Percentiles rank a stretch among this genome's conserved stretches.
phyloP scores from a whole-genome alignment of 1,284 basidiomycete species.

The Blastosporella zonata region DNA sequence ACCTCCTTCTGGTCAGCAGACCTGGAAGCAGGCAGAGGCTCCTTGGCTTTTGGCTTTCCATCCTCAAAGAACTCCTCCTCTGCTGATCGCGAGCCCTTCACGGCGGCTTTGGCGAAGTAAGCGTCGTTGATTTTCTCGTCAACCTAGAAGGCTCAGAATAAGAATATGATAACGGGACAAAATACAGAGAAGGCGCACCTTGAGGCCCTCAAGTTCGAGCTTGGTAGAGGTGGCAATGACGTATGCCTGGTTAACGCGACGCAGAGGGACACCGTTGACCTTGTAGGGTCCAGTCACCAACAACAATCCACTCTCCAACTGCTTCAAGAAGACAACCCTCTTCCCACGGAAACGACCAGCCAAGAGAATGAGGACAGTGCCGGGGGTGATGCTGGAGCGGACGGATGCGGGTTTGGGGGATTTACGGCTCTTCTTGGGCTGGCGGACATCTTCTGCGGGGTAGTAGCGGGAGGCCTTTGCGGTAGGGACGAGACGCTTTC shows the following conservation, averaged over 20 bases:
- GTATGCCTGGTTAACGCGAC: constrained; percentile 99
- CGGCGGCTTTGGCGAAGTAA: constrained; percentile 87
- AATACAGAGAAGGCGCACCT: constrained; percentile 46
- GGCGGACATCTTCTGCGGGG: constrained; percentile 92
- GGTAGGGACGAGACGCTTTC: constrained; percentile 83
- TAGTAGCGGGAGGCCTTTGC: constrained; percentile 93
- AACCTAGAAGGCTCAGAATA: constrained; percentile 42
- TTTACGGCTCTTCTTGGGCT: constrained; percentile 93
- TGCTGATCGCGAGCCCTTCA: constrained; percentile 72
- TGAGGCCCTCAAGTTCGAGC: constrained; percentile 79
- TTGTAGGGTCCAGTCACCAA: constrained; percentile 98
- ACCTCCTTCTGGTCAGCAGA: constrained; percentile 91
- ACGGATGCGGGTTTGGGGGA: constrained; percentile 73
- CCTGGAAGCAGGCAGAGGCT: constrained; percentile 87
- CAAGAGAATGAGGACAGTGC: constrained; percentile 94
- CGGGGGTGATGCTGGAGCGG: constrained; percentile 89
- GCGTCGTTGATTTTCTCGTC: constrained; percentile 92
- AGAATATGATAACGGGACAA: constrained; percentile 14
- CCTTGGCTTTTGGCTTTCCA: constrained; percentile 92
- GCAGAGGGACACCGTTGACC: constrained; percentile 97
- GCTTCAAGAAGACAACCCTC: constrained; percentile 98
- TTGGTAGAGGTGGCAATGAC: constrained; percentile 98
- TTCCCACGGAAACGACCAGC: constrained; percentile 98
- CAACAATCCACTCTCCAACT: constrained; percentile 89
- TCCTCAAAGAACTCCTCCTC: constrained; percentile 97